A percentile compares a stretch with the other conserved stretches of the same genome.
phyloP scores from a whole-genome alignment of 1,139 yeast genomes.

The Lodderomyces orthopsilosis region DNA sequence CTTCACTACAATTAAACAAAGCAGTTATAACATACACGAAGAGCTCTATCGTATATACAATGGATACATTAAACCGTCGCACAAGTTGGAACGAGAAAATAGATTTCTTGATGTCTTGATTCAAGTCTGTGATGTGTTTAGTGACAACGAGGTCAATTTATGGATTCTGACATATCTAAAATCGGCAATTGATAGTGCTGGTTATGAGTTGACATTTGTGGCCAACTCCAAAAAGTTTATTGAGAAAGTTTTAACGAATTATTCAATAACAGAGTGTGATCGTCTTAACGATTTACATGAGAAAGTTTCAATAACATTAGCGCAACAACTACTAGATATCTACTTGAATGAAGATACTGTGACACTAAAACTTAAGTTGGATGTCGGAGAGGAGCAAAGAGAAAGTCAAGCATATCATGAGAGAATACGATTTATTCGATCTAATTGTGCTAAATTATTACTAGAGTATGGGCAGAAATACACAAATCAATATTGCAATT shows the following conservation, averaged over 20 bases:
- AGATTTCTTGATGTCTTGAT: slow-evolving; percentile 47
- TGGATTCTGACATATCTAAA: slow-evolving; percentile 56
- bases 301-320: slow-evolving; percentile 24
- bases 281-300: slow-evolving; percentile 22
- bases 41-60: slow-evolving; percentile 47
- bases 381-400: slow-evolving; percentile 18
- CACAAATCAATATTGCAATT: slow-evolving; percentile 30
- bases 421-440: slow-evolving; percentile 45
- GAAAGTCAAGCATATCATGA: slow-evolving; percentile 42
- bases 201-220: slow-evolving; percentile 42
- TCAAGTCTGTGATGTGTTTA: slow-evolving; percentile 38
- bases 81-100: slow-evolving; percentile 34
- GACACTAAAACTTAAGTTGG: slow-evolving; percentile 19
- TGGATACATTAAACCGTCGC: slow-evolving; percentile 31
- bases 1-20: slow-evolving; percentile 26
- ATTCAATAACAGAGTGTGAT: slow-evolving; percentile 25
- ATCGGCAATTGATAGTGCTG: slow-evolving; percentile 64
- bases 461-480: slow-evolving; percentile 37
- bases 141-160: slow-evolving; percentile 36
- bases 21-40: slow-evolving; percentile 43
- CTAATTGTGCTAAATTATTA: slow-evolving; percentile 41
- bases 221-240: slow-evolving; percentile 43
- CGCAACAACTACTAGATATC: slow-evolving; percentile 29
- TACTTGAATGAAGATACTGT: slow-evolving; percentile 21
- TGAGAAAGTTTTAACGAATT: slow-evolving; percentile 25